Base-by-base conservation (phyloP, 257 asterid genomes). In the Solanum dulcamara region DNA sequence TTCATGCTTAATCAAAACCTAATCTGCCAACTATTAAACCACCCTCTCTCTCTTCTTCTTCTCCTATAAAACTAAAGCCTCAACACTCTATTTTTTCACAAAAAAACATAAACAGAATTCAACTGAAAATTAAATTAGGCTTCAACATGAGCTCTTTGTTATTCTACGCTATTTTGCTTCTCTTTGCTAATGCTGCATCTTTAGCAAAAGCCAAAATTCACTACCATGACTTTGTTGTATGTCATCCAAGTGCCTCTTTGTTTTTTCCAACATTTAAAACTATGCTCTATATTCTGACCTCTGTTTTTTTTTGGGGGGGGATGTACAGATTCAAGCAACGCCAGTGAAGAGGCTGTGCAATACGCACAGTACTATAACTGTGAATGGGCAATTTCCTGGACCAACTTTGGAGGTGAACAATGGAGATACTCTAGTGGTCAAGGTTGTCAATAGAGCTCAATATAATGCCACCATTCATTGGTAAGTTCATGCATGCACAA, bases 341-440 rank as follows among this genome's bases (percentile, higher is more conserved):
- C 91, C 91, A 68, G 98, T 96, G 95, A 96, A 90, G 93, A 94
- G 98, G 93, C 94, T 94, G 92, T 96, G 97, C 95, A 93, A 92
- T n/a, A 93, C 92, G 51, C 99, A 88, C 84, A 93, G 86, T 84
- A 33, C 85, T 0, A 92, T 93, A 22, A 93, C 98, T 0, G 98
- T 96, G 30, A 96, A 94, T 15, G 98, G 99, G 28, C 92, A 92
- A 92, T 93, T 67, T 62, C 97, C 98, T 0, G 98, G 99, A 17
- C 99, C 98, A 3, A 93, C 97, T 0, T 48, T 94, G 89, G 98
- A 92, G 84, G 97, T 94, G 30, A 92, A 92, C 81, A 90, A 94
- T 66, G 98, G 98, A 8, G 98, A 95, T 88, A 91, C 96, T 4
- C 89, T 95, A 17, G 97, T 91, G 35, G 88, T 95, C 87, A 90